These are phyloP conservation scores for Podospora sp. DNA, from an alignment of 495 filamentous ascomycete genomes.

Conservation along the genomic window DNA sequence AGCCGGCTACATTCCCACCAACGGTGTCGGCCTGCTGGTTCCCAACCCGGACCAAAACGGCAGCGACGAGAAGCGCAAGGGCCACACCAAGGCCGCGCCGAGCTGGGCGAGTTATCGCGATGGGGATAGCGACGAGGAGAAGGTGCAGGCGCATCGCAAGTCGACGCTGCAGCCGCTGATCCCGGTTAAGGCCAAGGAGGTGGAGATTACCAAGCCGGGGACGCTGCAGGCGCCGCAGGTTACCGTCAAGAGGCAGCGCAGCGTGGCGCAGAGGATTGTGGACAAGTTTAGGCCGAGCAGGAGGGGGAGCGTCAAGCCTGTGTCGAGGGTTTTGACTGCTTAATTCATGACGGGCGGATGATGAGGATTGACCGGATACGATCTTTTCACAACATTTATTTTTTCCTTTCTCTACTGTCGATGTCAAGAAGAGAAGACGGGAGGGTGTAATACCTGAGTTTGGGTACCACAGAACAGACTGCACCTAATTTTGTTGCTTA, in stretches of 20 bases:
- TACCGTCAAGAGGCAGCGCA: constrained; percentile 1
- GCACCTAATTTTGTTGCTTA: neutral
- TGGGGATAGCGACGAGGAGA: constrained; percentile 9
- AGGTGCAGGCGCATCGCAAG: constrained; percentile 7
- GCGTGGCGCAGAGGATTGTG: constrained; percentile 12
- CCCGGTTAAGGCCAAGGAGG: neutral
- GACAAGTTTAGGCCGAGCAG: constrained; percentile 7
- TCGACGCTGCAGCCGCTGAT: constrained; percentile 8
- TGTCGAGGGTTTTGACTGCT: neutral
- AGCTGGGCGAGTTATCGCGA: constrained; percentile 10
- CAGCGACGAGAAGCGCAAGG: constrained; percentile 4
- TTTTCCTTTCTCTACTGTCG: neutral
- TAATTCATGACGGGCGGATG: neutral
- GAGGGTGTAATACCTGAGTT: neutral
- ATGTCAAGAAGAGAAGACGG: neutral
- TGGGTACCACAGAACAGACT: neutral
- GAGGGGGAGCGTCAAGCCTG: constrained; percentile 1
- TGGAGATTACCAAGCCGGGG: neutral
- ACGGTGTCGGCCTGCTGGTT: neutral
- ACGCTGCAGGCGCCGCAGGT: neutral
- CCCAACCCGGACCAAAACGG: too few relatives aligned
- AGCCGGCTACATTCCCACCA: neutral
- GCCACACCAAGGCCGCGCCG: constrained; percentile 5
- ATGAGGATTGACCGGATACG: neutral
- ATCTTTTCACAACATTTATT: neutral